Percentiles rank a stretch among this genome's conserved stretches.
phyloP scores from a whole-genome alignment of 305 asterid species.

The Fraxinus ornus region DNA sequence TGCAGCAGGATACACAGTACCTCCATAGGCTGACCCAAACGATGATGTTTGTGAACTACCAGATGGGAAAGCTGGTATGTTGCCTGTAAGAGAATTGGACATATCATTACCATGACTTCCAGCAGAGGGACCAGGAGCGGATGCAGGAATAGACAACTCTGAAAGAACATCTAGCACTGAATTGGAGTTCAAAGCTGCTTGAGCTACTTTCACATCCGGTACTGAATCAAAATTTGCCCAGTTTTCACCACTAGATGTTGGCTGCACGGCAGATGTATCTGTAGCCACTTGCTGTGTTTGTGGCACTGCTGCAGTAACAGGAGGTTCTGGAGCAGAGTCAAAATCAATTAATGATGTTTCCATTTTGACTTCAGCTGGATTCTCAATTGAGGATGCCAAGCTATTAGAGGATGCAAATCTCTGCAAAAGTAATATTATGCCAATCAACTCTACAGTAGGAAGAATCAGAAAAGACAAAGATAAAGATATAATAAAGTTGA shows the following conservation, averaged over 20 bases:
- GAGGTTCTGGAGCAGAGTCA: conserved; percentile 79
- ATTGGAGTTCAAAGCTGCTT: conserved; percentile 49
- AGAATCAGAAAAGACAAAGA: conserved; percentile 13
- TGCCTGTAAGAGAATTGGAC: conserved; percentile 29
- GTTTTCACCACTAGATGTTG: conserved; percentile 49
- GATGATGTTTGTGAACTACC: conserved; percentile 35
- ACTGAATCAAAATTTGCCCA: conserved; percentile 97
- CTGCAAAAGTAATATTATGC: conserved; percentile 47
- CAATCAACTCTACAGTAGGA: conserved; percentile 19
- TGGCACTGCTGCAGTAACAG: conserved; percentile 40
- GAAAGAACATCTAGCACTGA: conserved; percentile 68
- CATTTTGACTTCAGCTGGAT: conserved; percentile 61
- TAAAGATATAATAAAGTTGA: neutral
- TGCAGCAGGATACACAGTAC: conserved; percentile 39
- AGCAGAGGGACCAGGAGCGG: conserved; percentile 43
- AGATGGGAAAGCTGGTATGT: conserved; percentile 42
- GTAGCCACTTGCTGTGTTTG: conserved; percentile 48
- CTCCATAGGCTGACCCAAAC: conserved; percentile 44
- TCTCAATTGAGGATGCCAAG: conserved; percentile 80
- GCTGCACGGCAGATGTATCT: conserved; percentile 41
- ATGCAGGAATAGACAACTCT: conserved; percentile 63
- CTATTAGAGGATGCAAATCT: conserved; percentile 89
- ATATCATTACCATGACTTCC: conserved; percentile 25
- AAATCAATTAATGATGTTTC: conserved; percentile 94
- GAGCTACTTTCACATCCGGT: conserved; percentile 52